phyloP scores from a whole-genome alignment of 2,329 filamentous ascomycete species.

The Phialocephala sp. region DNA sequence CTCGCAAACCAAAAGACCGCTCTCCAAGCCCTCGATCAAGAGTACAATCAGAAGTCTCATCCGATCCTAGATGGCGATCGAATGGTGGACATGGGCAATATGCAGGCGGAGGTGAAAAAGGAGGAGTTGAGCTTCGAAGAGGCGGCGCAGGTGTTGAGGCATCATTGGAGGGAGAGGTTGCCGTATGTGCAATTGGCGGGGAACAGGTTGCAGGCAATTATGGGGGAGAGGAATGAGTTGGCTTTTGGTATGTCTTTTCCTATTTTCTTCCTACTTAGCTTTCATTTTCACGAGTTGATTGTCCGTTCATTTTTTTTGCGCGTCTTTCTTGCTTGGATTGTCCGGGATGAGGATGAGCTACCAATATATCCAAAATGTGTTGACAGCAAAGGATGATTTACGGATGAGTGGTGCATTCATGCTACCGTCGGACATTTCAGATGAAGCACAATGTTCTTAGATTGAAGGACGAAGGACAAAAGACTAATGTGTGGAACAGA shows the following conservation, averaged over 20 bases:
- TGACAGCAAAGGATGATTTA: too few species aligned
- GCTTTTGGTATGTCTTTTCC: slow-evolving; percentile 24
- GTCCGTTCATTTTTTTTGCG: too few species aligned
- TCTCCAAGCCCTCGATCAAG: neutral
- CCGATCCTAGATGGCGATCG: slow-evolving; percentile 6
- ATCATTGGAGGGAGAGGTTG: slow-evolving; percentile 25
- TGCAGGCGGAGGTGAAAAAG: neutral
- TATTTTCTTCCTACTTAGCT: too few species aligned
- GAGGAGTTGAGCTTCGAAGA: slow-evolving; percentile 8
- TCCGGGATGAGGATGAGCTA: too few species aligned
- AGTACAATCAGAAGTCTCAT: neutral
- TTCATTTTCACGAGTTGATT: too few species aligned
- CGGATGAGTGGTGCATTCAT: too few species aligned
- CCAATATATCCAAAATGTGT: too few species aligned
- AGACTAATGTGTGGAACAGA: neutral
- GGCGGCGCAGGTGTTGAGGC: slow-evolving; percentile 19
- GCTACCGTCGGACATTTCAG: neutral
- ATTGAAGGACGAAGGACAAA: neutral
- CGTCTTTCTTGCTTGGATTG: too few species aligned
- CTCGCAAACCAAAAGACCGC: neutral
- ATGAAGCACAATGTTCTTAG: neutral
- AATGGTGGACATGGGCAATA: slow-evolving; percentile 9
- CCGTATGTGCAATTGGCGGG: slow-evolving; percentile 26
- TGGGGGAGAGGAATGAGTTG: slow-evolving; percentile 32
- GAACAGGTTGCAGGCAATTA: slow-evolving; percentile 33